Evolutionary conservation across 345 rosid species (phyloP), one percentile per base, ranked within the genome.

Genomic region (Tarenaya hassleriana): DNA sequence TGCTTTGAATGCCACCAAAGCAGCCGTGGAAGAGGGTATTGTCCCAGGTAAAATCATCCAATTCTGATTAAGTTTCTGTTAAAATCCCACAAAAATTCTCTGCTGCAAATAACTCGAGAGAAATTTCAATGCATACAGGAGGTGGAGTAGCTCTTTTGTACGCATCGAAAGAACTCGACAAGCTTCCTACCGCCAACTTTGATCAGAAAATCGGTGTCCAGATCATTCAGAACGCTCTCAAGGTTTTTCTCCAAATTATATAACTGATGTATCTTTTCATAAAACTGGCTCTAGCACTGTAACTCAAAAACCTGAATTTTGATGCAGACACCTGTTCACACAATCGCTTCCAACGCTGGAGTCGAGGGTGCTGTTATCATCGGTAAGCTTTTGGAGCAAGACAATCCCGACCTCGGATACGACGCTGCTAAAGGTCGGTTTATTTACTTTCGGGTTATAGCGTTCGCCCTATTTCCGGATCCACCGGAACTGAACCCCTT

Each of bases 1-100:
- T 77, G 99, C 99, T 17, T 69, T 94, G 52, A 92, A 94, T 75
- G 97, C 97, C 24, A 88, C 99, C 5, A 88, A 88, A 69, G 99
- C 99, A 60, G 99, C 99, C 14, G 94, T 94, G 18, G 99, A 94
- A 66, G 99, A 88, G 83, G 99, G 97, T 55, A 94, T 94, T 56
- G 95, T 94, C 34, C 80, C 97, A 55, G 98, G 98, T 87, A 71
- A 53, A 8, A 44, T 34, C 24, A 35, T 12, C 57, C 15, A 14
- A 18, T 47, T 43, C n/a, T 5, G 16, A 10, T 7, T 4, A 20
- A 11, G 34, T 34, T 20, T 19, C 16, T 35, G 20, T 16, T 10
- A 7, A 10, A 38, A 44, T 16, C 13, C 32, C 31, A 16, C 11
- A 4, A 31, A 20, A 8, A 8, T 8, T 50, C 31, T 35, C 37